Percentiles rank a stretch among this genome's conserved stretches.
phyloP scores from a whole-genome alignment of 192 early-diverging fungal genomes.

The Linnemannia hyalina region DNA sequence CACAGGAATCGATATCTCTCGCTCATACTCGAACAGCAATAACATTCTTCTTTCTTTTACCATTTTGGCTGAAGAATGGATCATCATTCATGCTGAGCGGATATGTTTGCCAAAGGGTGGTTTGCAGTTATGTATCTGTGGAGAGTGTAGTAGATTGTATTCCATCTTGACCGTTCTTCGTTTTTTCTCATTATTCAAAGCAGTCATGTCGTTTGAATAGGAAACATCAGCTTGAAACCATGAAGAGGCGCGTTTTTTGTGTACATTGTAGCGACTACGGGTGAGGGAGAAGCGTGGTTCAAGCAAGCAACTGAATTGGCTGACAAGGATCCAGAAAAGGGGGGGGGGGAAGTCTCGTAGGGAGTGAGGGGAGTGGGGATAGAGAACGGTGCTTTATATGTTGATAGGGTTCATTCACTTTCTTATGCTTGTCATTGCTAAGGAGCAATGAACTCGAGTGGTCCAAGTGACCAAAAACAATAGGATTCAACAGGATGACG shows the following conservation, averaged over 20 bases:
- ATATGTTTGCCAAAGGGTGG: background rate
- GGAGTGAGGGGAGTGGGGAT: background rate
- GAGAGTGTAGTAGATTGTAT: background rate
- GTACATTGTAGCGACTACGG: background rate
- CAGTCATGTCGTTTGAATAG: background rate
- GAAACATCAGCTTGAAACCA: background rate
- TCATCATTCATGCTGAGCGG: constrained; percentile 30
- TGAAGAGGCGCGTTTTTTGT: background rate
- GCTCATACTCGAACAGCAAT: background rate
- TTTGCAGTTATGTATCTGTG: background rate
- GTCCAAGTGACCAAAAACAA: too few relatives aligned
- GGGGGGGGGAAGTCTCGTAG: too few relatives aligned
- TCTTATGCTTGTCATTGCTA: too few relatives aligned
- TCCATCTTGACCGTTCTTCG: constrained; percentile 25
- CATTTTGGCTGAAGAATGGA: constrained; percentile 28
- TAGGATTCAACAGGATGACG: too few relatives aligned
- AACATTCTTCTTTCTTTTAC: constrained; percentile 17
- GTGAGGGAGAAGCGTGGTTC: background rate
- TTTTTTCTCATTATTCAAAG: background rate
- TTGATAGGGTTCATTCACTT: background rate
- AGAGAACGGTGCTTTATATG: background rate
- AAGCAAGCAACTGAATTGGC: background rate
- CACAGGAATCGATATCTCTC: too few relatives aligned
- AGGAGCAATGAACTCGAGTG: too few relatives aligned
- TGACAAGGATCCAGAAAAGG: background rate